Conservation (phyloP, 306 rosid genomes). For the Myrica gale region DNA sequence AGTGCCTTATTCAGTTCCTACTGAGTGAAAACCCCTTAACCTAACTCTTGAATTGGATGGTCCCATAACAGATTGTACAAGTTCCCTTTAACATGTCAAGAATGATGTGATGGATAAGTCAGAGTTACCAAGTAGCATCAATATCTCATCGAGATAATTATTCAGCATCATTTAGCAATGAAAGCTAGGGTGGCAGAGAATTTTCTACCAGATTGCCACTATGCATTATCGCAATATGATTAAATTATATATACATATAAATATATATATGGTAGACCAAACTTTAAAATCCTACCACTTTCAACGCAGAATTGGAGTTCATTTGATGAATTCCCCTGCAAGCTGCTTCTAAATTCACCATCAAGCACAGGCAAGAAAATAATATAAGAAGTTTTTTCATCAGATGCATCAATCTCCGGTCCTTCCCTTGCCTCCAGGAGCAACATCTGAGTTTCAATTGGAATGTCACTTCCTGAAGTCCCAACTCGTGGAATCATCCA, state of each 20-base stretch:
- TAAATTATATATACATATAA: background rate
- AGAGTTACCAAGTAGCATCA: background rate
- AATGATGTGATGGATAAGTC: background rate
- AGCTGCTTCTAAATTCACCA: slow-evolving; percentile 55
- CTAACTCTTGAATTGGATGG: background rate
- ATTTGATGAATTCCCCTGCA: slow-evolving; percentile 60
- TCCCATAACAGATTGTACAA: background rate
- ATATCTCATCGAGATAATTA: background rate
- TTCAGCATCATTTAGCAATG: background rate
- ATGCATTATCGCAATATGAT: background rate
- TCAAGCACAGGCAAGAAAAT: slow-evolving; percentile 71
- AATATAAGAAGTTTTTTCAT: slow-evolving; percentile 39
- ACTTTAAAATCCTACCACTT: slow-evolving; percentile 49
- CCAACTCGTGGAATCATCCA: slow-evolving; percentile 78
- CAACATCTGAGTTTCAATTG: slow-evolving; percentile 67
- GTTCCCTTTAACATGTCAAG: no score
- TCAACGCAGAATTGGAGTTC: slow-evolving; percentile 70
- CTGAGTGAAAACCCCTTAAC: background rate
- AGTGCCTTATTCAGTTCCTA: background rate
- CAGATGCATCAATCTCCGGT: slow-evolving; percentile 10
- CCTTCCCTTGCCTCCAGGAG: slow-evolving; percentile 54
- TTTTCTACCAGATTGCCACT: background rate
- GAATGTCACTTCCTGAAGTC: slow-evolving; percentile 56
- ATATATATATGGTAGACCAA: background rate
- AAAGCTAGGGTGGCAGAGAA: background rate